Evolutionary conservation across 1,284 basidiomycete genomes (phyloP).

Genomic region (Ceratobasidium sp.): DNA sequence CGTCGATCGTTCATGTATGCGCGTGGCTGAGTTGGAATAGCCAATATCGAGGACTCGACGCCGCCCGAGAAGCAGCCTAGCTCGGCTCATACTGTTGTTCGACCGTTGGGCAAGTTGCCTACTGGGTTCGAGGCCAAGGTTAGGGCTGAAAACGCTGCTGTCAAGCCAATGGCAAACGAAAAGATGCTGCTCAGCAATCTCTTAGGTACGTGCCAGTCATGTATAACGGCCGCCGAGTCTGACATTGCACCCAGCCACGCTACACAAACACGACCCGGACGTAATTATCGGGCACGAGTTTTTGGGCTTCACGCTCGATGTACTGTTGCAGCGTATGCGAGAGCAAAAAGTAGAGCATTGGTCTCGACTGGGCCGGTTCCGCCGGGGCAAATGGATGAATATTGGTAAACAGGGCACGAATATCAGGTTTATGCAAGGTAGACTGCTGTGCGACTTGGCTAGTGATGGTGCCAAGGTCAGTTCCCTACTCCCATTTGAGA

Average conservation of each 20-base stretch:
- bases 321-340: slow-evolving; percentile 89
- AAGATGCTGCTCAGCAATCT: slow-evolving; percentile 85
- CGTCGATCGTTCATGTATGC: not conserved
- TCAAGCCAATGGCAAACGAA: slow-evolving; percentile 83
- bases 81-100: slow-evolving; percentile 86
- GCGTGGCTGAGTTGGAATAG: slow-evolving; percentile 51
- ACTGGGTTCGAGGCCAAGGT: slow-evolving; percentile 79
- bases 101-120: slow-evolving; percentile 91
- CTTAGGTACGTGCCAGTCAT: slow-evolving; percentile 60
- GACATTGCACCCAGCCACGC: slow-evolving; percentile 61
- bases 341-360: slow-evolving; percentile 91
- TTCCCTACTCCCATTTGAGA: slow-evolving; percentile 7
- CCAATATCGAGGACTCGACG: slow-evolving; percentile 86
- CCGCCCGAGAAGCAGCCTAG: slow-evolving; percentile 87
- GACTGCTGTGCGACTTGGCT: slow-evolving; percentile 90
- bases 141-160: slow-evolving; percentile 67
- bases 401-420: slow-evolving; percentile 88
- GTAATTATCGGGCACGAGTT: slow-evolving; percentile 96
- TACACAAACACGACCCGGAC: slow-evolving; percentile 91
- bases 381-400: slow-evolving; percentile 74
- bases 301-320: slow-evolving; percentile 88
- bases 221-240: not conserved
- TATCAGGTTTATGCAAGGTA: slow-evolving; percentile 81
- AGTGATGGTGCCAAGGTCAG: slow-evolving; percentile 91
- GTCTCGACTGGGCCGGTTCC: slow-evolving; percentile 93